A percentile compares a stretch with the other conserved stretches of the same genome.
Conservation (phyloP, 495 filamentous ascomycete genomes). For the Daldinia concentrica region DNA sequence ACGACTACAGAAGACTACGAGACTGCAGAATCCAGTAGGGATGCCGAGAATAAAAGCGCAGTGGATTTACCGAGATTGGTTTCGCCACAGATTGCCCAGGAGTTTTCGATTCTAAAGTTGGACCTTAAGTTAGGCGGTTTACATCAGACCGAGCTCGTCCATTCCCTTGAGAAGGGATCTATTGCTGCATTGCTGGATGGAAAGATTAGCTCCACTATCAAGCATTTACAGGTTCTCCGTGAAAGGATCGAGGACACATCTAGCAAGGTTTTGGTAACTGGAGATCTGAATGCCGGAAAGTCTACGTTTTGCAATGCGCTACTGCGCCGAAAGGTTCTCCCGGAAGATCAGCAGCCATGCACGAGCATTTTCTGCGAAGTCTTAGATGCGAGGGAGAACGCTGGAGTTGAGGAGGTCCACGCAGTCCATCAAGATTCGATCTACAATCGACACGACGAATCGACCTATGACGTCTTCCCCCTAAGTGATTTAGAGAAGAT, state of each 20-base stretch:
- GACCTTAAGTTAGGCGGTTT: constrained; percentile 89
- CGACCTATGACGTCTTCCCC: constrained; percentile 86
- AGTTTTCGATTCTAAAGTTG: constrained; percentile 94
- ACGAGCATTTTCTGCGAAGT: constrained; percentile 99
- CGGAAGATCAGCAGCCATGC: constrained; percentile 98
- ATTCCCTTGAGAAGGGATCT: constrained; percentile 93
- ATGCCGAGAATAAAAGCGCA: constrained; percentile 64
- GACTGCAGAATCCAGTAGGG: constrained; percentile 75
- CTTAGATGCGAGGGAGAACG: constrained; percentile 88
- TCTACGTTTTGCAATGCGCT: constrained; percentile 98
- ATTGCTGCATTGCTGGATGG: constrained; percentile 91
- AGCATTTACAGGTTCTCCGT: constrained; percentile 83
- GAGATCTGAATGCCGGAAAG: constrained; percentile 96
- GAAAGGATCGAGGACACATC: constrained; percentile 97
- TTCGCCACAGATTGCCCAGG: constrained; percentile 91
- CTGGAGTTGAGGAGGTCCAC: constrained; percentile 91
- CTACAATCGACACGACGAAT: constrained; percentile 91
- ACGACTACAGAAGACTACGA: constrained; percentile 72
- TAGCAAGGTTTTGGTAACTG: constrained; percentile 97
- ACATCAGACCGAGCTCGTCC: constrained; percentile 89
- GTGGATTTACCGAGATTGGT: constrained; percentile 79
- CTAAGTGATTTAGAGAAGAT: constrained; percentile 84
- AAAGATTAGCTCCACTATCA: constrained; percentile 90
- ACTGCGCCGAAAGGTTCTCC: constrained; percentile 87
- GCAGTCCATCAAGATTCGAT: constrained; percentile 81